phyloP scores from a whole-genome alignment of 495 filamentous ascomycete species.

The Halenospora varia region DNA sequence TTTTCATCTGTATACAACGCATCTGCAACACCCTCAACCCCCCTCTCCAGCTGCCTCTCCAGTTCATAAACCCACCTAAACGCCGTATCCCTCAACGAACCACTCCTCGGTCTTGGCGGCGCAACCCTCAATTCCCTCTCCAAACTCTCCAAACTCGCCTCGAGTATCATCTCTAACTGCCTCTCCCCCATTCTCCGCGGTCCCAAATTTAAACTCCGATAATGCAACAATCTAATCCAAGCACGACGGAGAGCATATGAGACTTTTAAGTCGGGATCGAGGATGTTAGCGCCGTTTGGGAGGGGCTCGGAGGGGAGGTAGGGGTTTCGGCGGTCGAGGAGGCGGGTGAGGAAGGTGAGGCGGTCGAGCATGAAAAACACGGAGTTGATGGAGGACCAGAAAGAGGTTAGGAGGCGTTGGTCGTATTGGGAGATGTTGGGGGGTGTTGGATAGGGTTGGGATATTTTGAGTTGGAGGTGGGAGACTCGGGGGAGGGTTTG shows the following conservation, averaged over 20 bases:
- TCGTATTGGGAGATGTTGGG: background rate
- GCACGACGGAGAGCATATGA: background rate
- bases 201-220: conserved; percentile 2
- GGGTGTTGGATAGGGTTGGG: background rate
- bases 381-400: background rate
- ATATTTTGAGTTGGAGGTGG: background rate
- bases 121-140: no score
- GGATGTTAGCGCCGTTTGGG: conserved; percentile 4
- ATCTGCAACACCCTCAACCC: no score
- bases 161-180: background rate
- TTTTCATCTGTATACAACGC: no score
- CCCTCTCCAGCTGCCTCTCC: no score
- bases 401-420: background rate
- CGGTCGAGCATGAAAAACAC: background rate
- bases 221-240: background rate
- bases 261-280: background rate
- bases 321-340: background rate
- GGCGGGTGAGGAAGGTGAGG: background rate
- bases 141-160: background rate
- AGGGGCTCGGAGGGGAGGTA: background rate
- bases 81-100: no score
- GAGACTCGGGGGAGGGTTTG: background rate
- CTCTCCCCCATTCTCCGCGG: background rate
- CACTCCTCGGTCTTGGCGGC: no score
- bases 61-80: no score